Evolutionary conservation across 306 rosid genomes (phyloP).

Genomic region (Pyrus bretschneideri): DNA sequence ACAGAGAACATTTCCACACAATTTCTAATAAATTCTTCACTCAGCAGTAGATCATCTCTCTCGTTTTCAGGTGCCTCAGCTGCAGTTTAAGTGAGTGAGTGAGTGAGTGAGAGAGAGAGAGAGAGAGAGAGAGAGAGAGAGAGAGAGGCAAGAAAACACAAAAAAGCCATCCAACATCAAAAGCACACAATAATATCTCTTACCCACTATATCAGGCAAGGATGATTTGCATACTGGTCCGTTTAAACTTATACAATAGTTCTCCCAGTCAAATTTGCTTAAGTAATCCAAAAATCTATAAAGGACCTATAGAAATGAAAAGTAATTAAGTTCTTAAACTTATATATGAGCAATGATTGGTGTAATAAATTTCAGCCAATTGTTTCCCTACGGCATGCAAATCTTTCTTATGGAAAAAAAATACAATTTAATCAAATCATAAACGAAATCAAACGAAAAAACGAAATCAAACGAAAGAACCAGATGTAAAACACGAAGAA

Average conservation of each 20-base stretch:
- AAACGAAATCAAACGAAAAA: too few species aligned
- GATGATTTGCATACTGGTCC: conserved; percentile 79
- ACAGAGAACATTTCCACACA: conserved; percentile 64
- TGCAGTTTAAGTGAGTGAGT: conserved; percentile 18
- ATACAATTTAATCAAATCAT: too few species aligned
- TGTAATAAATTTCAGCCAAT: background rate
- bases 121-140: background rate
- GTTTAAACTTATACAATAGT: conserved; percentile 67
- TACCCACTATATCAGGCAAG: conserved; percentile 57
- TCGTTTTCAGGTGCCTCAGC: conserved; percentile 63
- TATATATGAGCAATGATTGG: background rate
- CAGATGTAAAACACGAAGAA: too few species aligned
- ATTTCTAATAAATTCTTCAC: conserved; percentile 59
- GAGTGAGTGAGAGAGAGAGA: too few species aligned
- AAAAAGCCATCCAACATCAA: conserved; percentile 9
- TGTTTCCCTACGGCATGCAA: background rate
- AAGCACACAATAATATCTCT: conserved; percentile 18
- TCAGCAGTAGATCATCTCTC: conserved; percentile 44
- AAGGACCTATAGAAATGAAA: conserved; percentile 51
- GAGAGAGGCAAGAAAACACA: conserved; percentile 1
- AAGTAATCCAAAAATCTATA: conserved; percentile 63
- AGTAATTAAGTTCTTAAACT: background rate
- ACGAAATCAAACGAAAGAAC: too few species aligned
- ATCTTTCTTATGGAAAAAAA: too few species aligned
- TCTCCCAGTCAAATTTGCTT: conserved; percentile 89